A percentile compares a stretch with the other conserved stretches of the same genome.
phyloP scores from a whole-genome alignment of 2,329 filamentous ascomycete species.

The Orbilia quercus region DNA sequence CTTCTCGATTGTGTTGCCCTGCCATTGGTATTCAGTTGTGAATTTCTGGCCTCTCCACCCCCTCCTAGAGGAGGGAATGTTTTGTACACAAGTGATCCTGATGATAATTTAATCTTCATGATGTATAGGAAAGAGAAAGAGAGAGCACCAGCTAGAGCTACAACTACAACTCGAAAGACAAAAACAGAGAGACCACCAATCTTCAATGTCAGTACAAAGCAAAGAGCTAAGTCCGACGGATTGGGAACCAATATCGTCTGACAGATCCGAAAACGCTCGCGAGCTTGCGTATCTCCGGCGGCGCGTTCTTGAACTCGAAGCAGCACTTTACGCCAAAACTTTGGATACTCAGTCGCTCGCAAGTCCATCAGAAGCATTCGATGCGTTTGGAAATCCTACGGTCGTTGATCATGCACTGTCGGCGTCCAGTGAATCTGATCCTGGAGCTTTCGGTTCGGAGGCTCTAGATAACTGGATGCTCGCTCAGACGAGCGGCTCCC shows the following conservation, averaged over 20 bases:
- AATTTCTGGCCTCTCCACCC: background rate
- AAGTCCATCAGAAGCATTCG: conserved; percentile 40
- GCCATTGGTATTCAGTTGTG: background rate
- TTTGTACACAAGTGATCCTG: background rate
- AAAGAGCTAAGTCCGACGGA: conserved; percentile 40
- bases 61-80: background rate
- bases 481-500: conserved; percentile 45
- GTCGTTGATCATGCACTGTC: conserved; percentile 49
- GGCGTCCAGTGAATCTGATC: conserved; percentile 49
- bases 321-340: conserved; percentile 47
- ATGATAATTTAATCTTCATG: conserved; percentile 12
- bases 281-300: conserved; percentile 47
- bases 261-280: conserved; percentile 43
- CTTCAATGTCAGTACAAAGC: conserved; percentile 20
- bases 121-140: conserved; percentile 46
- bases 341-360: conserved; percentile 38
- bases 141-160: conserved; percentile 50
- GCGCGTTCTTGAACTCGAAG: conserved; percentile 47
- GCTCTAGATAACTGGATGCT: conserved; percentile 55
- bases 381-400: conserved; percentile 42
- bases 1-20: conserved; percentile 14
- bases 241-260: conserved; percentile 39
- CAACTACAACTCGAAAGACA: conserved; percentile 54
- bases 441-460: conserved; percentile 49
- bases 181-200: conserved; percentile 35